Evolutionary conservation across 1,284 basidiomycete genomes (phyloP).

Genomic region (Fomitopsis pinicola): DNA sequence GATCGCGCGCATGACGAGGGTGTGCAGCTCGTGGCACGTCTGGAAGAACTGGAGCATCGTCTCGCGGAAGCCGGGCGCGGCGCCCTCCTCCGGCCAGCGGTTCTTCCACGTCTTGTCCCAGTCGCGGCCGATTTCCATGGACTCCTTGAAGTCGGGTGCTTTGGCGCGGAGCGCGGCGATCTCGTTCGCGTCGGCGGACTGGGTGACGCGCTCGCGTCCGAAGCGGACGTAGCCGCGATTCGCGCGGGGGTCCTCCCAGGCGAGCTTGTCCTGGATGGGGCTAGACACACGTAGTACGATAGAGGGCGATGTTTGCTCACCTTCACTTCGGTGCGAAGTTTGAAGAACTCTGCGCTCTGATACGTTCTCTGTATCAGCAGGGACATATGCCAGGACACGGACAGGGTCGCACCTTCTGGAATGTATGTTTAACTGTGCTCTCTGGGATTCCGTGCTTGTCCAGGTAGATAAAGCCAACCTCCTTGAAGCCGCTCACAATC

Average conservation of each 20-base stretch:
- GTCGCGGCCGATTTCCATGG: slow-evolving; percentile 83
- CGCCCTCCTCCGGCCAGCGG: slow-evolving; percentile 67
- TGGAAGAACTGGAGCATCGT: slow-evolving; percentile 75
- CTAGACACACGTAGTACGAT: not conserved
- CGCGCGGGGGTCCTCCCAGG: slow-evolving; percentile 78
- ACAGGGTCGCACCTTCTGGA: slow-evolving; percentile 47
- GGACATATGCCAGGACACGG: not conserved
- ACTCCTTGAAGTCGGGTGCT: slow-evolving; percentile 79
- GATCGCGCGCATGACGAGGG: slow-evolving; percentile 74
- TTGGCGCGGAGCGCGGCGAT: slow-evolving; percentile 68
- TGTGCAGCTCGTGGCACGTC: slow-evolving; percentile 73
- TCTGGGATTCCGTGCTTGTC: slow-evolving; percentile 62
- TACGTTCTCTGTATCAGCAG: not conserved
- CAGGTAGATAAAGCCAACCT: slow-evolving; percentile 74
- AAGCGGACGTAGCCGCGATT: slow-evolving; percentile 80
- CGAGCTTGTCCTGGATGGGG: slow-evolving; percentile 45
- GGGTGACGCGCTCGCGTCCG: slow-evolving; percentile 79
- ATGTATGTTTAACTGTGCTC: slow-evolving; percentile 49
- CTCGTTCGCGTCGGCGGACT: slow-evolving; percentile 65
- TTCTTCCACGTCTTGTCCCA: slow-evolving; percentile 75
- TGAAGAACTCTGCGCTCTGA: slow-evolving; percentile 74
- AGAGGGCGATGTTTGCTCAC: slow-evolving; percentile 26
- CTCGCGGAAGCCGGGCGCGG: slow-evolving; percentile 62
- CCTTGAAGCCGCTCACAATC: slow-evolving; percentile 74
- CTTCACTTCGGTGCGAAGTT: slow-evolving; percentile 60